Evolutionary conservation across 2,329 filamentous ascomycete genomes (phyloP), one percentile per base, ranked within the genome.

Genomic region (Blastomyces emzantsi): DNA sequence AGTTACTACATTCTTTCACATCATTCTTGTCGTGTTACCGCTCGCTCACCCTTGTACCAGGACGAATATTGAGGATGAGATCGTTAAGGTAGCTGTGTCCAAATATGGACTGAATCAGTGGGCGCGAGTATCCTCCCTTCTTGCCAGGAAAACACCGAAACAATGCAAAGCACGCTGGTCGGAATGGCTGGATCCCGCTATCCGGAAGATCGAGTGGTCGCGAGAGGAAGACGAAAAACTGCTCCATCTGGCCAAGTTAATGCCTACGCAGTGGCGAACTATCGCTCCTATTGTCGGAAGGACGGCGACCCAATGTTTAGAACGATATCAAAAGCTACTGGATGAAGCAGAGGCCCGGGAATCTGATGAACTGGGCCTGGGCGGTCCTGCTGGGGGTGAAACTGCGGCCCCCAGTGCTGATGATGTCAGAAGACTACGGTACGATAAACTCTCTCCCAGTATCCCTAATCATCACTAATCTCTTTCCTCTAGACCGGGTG

Each of bases 161-260:
- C 94, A 99, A 80, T 99, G 94, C 86, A 99, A 99, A 80, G 93
- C 94, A 66, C 85, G 94, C 80, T 99, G 94, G 94, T 87, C 88
- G 75, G 93, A 99, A 83, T 99, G 94, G 93, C 85, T 99, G 69
- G 94, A 99, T 74, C 94, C 94, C 25, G 90, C 90, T 74, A 97
- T 99, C 80, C 90, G 93, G 73, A 99, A 99, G 82, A 94, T 96
- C 70, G 94, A 99, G 80, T 99, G 94, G 93, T 96, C 91, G 74
- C 90, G 94, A 73, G 94, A 99, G 77, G 94, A 99, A 76, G 94
- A 99, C 76, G 94, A 99, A 81, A 97, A 96, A 80, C 83, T 99
- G 65, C 79, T 99, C 71, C 94, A 97, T 73, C 83, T 99, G 72
- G 94, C 94, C 66, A 99, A 97, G 83, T 83, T 99, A 79, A 96